Conservation (phyloP, 2,329 filamentous ascomycete species). For the Diaporthe capsici region DNA sequence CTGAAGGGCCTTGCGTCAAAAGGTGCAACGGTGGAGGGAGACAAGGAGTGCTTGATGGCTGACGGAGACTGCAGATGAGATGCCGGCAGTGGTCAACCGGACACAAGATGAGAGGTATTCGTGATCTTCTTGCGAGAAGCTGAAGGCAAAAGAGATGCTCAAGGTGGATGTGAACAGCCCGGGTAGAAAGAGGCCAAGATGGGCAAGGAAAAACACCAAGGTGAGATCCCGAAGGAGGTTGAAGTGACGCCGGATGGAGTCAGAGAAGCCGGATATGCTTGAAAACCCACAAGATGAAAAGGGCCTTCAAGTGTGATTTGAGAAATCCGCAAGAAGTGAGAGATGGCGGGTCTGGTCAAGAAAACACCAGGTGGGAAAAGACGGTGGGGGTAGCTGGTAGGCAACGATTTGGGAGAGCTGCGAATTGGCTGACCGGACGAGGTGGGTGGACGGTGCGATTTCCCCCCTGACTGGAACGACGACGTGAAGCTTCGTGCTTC, state of each 20-base stretch:
- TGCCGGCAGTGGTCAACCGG: background rate
- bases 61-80: background rate
- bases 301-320: too few species aligned
- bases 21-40: too few species aligned
- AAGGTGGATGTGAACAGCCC: background rate
- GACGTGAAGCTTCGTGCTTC: background rate
- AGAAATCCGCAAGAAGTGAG: too few species aligned
- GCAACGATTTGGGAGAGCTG: background rate
- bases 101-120: background rate
- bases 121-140: background rate
- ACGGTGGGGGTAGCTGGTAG: background rate
- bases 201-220: too few species aligned
- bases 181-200: background rate
- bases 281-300: too few species aligned
- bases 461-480: background rate
- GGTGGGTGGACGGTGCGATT: background rate
- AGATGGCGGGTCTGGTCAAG: too few species aligned
- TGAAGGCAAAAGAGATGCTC: background rate
- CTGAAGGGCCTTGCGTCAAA: too few species aligned
- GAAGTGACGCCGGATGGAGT: background rate
- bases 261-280: too few species aligned
- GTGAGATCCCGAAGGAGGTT: background rate
- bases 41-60: background rate
- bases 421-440: background rate
- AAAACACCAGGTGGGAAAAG: background rate